These are phyloP conservation scores for Seminavis robusta DNA, from an alignment of 108 stramenopile genomes.

Conservation along the genomic window DNA sequence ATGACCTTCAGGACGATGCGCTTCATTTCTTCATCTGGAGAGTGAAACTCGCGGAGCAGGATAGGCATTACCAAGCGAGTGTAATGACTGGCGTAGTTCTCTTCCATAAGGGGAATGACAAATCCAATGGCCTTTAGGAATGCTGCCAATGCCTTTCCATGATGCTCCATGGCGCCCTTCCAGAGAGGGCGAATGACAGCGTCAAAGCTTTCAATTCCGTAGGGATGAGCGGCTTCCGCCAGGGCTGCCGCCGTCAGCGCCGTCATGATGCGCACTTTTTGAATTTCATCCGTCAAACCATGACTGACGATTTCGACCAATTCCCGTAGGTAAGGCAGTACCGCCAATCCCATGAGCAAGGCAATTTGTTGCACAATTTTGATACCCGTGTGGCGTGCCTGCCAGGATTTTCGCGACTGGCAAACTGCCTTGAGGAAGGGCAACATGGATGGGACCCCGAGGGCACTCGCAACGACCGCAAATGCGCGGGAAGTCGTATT, in stretches of 20 bases:
- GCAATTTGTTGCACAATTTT: slow-evolving; percentile 99
- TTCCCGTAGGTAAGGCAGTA: slow-evolving; percentile 94
- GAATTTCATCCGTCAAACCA: slow-evolving; percentile 95
- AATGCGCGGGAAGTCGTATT: slow-evolving; percentile 98
- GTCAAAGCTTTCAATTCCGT: slow-evolving; percentile 99
- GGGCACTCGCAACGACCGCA: slow-evolving; percentile 97
- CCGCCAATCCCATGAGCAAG: slow-evolving; percentile 96
- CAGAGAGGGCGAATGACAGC: slow-evolving; percentile 95
- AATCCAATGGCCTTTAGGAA: slow-evolving; percentile 98
- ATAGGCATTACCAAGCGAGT: slow-evolving; percentile 98
- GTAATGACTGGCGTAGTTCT: slow-evolving; percentile 99
- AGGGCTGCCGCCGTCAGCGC: slow-evolving; percentile 95
- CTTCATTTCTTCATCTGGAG: slow-evolving; percentile 97
- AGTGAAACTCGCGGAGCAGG: slow-evolving; percentile 95
- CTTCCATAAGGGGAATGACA: slow-evolving; percentile 98
- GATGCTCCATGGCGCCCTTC: slow-evolving; percentile 97
- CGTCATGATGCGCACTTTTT: slow-evolving; percentile 95
- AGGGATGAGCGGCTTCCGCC: slow-evolving; percentile 97
- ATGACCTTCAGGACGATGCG: slow-evolving; percentile 98
- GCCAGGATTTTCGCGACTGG: slow-evolving; percentile 95
- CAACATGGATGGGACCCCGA: slow-evolving; percentile 93
- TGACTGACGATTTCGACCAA: slow-evolving; percentile 96
- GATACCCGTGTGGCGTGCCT: slow-evolving; percentile 98
- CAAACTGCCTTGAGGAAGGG: slow-evolving; percentile 99
- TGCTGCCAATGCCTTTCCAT: slow-evolving; percentile 96